phyloP scores from a whole-genome alignment of 2,329 filamentous ascomycete species.

The Hypoxylon rubiginosum region DNA sequence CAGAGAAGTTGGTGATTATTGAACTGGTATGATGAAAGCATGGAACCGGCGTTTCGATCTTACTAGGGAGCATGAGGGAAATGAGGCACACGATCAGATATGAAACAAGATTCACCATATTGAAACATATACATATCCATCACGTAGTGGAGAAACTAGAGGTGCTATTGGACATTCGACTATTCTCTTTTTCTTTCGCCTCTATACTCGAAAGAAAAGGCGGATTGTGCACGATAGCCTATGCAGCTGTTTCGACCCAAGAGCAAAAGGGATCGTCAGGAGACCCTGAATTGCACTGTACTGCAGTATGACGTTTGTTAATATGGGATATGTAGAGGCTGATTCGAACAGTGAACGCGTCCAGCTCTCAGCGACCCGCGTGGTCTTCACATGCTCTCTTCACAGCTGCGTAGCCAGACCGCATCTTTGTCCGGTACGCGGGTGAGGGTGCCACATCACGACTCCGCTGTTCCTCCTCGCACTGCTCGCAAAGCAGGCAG shows the following conservation, averaged over 20 bases:
- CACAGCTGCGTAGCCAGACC: neutral
- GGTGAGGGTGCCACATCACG: slow-evolving; percentile 4
- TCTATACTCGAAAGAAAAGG: neutral
- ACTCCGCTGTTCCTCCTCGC: slow-evolving; percentile 1
- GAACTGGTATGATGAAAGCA: neutral
- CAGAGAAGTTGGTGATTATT: neutral
- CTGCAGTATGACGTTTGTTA: neutral
- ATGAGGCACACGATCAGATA: neutral
- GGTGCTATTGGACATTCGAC: neutral
- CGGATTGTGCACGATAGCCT: neutral
- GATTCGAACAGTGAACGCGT: slow-evolving; percentile 5
- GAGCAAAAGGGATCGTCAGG: neutral
- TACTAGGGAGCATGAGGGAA: neutral
- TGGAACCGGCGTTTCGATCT: neutral
- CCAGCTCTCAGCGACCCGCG: slow-evolving; percentile 4
- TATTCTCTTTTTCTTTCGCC: neutral
- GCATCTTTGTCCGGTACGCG: neutral
- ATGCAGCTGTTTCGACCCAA: neutral
- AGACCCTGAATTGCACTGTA: slow-evolving; percentile 4
- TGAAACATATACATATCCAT: neutral
- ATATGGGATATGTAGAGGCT: neutral
- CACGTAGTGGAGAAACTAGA: neutral
- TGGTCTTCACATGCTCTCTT: slow-evolving; percentile 5
- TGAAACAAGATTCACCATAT: neutral
- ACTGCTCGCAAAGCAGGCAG: neutral